Conservation (phyloP, 169 alveolate genomes). For the Eimeria sp. region DNA sequence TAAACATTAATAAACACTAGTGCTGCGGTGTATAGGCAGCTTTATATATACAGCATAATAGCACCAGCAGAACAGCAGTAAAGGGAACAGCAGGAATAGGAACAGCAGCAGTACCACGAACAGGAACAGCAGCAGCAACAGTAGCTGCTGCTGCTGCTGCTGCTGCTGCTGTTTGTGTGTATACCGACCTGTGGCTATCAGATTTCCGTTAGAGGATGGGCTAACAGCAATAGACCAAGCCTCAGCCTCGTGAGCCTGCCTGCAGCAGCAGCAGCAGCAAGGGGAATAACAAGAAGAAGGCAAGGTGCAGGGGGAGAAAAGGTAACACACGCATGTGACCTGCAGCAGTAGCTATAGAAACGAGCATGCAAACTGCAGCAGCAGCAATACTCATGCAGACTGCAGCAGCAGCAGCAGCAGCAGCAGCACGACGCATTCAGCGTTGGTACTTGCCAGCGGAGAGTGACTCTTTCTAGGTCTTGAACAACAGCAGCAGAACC, state of each 20-base stretch:
- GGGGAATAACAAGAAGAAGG: background rate
- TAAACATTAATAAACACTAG: background rate
- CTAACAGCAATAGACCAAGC: slow-evolving; percentile 77
- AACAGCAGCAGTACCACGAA: background rate
- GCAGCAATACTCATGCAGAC: background rate
- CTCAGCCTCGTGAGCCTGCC: slow-evolving; percentile 71
- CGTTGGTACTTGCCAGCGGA: background rate
- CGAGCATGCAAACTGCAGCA: background rate
- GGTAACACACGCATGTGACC: background rate
- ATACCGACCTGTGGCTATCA: slow-evolving; percentile 81
- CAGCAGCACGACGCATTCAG: too few species aligned
- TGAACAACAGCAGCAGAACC: slow-evolving; percentile 23
- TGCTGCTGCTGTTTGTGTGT: background rate
- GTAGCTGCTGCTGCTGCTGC: slow-evolving; percentile 11
- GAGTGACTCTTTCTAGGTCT: background rate
- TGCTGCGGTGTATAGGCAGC: background rate
- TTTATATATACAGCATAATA: background rate
- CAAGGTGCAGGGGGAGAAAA: background rate
- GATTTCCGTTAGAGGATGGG: slow-evolving; percentile 44
- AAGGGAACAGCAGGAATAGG: background rate
- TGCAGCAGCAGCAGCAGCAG: background rate
- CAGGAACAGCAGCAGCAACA: background rate
- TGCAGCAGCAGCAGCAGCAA: background rate
- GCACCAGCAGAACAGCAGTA: too few species aligned
- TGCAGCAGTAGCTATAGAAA: background rate